phyloP scores from a whole-genome alignment of 2,329 filamentous ascomycete genomes.

The Aplosporella prunicola region DNA sequence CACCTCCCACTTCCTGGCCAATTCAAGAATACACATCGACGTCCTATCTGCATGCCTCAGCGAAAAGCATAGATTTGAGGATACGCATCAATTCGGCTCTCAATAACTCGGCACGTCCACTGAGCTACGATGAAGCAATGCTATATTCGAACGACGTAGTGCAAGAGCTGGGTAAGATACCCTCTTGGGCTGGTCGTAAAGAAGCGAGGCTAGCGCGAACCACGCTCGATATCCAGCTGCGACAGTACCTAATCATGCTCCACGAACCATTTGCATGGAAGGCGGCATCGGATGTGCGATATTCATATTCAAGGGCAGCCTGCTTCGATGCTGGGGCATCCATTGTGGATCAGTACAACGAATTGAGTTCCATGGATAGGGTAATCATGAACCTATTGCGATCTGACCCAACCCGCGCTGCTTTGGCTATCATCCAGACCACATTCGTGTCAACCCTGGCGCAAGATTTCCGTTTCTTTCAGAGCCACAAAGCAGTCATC shows the following conservation, averaged over 20 bases:
- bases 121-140: constrained; percentile 25
- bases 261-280: constrained; percentile 25
- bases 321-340: constrained; percentile 21
- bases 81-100: constrained; percentile 23
- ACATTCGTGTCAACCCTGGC: constrained; percentile 6
- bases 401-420: constrained; percentile 3
- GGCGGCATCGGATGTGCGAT: constrained; percentile 19
- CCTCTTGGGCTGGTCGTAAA: constrained; percentile 6
- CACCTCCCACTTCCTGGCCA: constrained; percentile 19
- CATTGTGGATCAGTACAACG: constrained; percentile 19
- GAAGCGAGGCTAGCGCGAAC: constrained; percentile 14
- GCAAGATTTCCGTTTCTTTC: constrained; percentile 19
- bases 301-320: constrained; percentile 23
- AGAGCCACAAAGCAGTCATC: constrained; percentile 19
- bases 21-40: constrained; percentile 22
- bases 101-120: constrained; percentile 21
- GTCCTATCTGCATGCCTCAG: constrained; percentile 19
- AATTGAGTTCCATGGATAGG: constrained; percentile 15
- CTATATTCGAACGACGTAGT: constrained; percentile 24
- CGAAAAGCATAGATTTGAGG: constrained; percentile 23
- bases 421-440: constrained; percentile 8
- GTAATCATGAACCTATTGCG: constrained; percentile 2
- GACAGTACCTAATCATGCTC: constrained; percentile 25
- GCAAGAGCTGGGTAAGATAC: constrained; percentile 8
- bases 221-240: constrained; percentile 21